These are phyloP conservation scores for Durusdinium trenchii DNA, from an alignment of 73 alveolate species.

Conservation along the genomic window DNA sequence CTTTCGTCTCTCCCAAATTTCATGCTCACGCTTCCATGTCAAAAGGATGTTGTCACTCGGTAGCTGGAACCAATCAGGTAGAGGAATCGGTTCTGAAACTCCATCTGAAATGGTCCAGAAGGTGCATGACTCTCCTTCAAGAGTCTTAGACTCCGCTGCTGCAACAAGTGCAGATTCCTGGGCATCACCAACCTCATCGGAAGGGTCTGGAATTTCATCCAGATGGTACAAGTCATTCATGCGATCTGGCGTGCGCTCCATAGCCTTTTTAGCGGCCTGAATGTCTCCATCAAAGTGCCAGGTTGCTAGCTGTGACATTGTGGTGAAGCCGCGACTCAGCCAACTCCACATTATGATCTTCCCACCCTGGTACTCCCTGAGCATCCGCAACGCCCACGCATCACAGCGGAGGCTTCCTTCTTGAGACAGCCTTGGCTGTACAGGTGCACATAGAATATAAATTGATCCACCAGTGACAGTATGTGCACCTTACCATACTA, in stretches of 20 bases:
- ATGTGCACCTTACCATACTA: too few relatives aligned
- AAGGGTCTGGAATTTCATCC: neutral
- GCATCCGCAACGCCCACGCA: neutral
- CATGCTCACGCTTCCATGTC: neutral
- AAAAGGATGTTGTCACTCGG: neutral
- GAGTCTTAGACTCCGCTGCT: neutral
- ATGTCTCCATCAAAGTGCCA: neutral
- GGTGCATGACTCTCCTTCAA: neutral
- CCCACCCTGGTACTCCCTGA: neutral
- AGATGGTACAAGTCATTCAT: neutral
- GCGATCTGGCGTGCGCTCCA: neutral
- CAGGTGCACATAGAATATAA: too few relatives aligned
- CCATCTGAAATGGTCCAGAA: neutral
- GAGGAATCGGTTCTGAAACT: neutral
- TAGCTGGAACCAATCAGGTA: neutral
- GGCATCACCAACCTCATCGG: neutral
- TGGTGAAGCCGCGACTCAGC: neutral
- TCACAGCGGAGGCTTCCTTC: neutral
- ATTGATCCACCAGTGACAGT: too few relatives aligned
- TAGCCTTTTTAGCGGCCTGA: neutral
- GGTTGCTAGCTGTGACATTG: neutral
- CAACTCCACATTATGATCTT: neutral
- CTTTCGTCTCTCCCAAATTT: neutral
- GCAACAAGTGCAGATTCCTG: neutral
- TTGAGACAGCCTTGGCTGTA: neutral